Conservation (phyloP, 352 stramenopile genomes). For the Globisporangium spiculum region DNA sequence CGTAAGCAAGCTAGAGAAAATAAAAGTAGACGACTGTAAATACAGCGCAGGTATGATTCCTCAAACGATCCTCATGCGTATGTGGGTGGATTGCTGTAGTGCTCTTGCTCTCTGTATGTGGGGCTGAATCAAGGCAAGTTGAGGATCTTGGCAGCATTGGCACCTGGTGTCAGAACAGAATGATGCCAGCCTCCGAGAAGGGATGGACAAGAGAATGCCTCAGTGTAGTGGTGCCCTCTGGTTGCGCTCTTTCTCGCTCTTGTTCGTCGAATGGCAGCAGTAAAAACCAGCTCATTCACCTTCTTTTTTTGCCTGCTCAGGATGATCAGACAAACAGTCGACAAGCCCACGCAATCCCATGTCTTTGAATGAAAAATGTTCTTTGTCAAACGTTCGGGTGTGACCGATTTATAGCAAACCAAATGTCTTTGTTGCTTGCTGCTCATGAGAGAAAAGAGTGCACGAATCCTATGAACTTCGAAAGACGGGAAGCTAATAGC, state of each 20-base stretch:
- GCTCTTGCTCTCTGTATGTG: background rate
- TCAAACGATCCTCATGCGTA: background rate
- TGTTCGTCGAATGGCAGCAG: background rate
- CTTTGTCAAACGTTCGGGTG: background rate
- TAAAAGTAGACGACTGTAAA: background rate
- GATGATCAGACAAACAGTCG: no score
- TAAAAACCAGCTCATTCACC: background rate
- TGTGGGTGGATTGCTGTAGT: background rate
- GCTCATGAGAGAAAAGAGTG: background rate
- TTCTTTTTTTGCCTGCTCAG: background rate
- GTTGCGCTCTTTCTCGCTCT: background rate
- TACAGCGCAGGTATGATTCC: background rate
- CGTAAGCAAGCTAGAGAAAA: background rate
- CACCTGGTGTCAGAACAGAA: background rate
- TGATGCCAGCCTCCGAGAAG: background rate
- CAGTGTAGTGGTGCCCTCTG: background rate
- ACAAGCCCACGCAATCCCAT: background rate
- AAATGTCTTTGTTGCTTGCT: background rate
- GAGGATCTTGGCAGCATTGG: background rate
- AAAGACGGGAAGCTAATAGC: slow-evolving; percentile 43
- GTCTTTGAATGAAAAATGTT: background rate
- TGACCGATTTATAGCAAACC: background rate
- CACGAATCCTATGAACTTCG: no score
- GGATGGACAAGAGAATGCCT: background rate
- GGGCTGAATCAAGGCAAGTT: background rate